Evolutionary conservation across 257 asterid genomes (phyloP), one percentile per base, ranked within the genome.

Genomic region (Echium plantagineum): DNA sequence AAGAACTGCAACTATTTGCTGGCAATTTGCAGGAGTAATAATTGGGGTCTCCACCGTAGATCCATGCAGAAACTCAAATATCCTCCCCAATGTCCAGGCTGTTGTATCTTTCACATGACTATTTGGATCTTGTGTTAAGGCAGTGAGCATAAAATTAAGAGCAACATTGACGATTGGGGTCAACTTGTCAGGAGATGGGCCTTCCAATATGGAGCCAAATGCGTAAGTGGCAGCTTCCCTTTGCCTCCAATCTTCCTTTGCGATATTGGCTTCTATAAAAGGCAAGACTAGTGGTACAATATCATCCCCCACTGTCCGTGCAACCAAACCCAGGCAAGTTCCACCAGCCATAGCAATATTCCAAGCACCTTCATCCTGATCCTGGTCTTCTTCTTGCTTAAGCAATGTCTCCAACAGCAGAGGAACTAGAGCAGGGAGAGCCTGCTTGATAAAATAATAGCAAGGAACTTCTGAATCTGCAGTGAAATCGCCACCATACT

Each of bases 281-380:
- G 90, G 90, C 82, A 80, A 71, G 6, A 83, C 77, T 62, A 75
- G 82, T 2, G 79, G 82, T 20, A 80, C 81, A 63, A 80, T 80
- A 32, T 80, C 86, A 67, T 77, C 86, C 9, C 90, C 90, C 52
- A 75, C 90, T 4, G 82, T 80, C 9, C 82, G 76, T 17, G 86
- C 86, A 9, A 83, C 86, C 64, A 83, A 65, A 61, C 90, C 86
- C 63, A 83, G 86, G 72, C 90, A 83, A 30, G 90, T 83, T 7
- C 89, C 89, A 10, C 89, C 89, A 58, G 89, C 85, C 89, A 82
- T 79, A 28, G 89, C 85, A 63, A 79, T 68, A 72, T 82, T 82
- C 85, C 89, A 79, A 58, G 85, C 80, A 63, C 85, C 89, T 58
- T 82, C 89, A 54, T 82, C 89, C 63, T 75, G 85, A 71, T 82